Evolutionary conservation across 306 rosid species (phyloP).

Genomic region (Gastrolobium villosum): DNA sequence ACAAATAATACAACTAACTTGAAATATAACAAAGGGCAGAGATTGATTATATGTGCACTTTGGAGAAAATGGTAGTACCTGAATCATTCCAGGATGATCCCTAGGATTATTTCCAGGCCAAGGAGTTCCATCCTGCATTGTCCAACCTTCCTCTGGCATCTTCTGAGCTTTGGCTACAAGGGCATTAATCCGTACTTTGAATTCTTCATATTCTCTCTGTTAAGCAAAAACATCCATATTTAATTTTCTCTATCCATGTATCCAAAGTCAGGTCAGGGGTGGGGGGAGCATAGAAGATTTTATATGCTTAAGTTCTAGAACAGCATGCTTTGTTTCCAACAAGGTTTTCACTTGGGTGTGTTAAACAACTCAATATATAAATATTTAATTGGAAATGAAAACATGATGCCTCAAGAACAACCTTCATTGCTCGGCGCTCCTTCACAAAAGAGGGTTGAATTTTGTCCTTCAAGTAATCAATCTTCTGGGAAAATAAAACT

Average conservation of each 20-base stretch:
- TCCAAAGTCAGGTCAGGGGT: not conserved
- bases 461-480: slow-evolving; percentile 98
- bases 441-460: slow-evolving; percentile 97
- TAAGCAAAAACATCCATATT: slow-evolving; percentile 42
- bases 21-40: slow-evolving; percentile 11
- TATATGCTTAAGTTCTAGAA: not conserved
- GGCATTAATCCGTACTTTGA: slow-evolving; percentile 90
- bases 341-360: slow-evolving; percentile 1
- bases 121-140: slow-evolving; percentile 99
- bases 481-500: slow-evolving; percentile 93
- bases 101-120: slow-evolving; percentile 99
- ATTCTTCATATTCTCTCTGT: slow-evolving; percentile 99
- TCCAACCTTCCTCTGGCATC: slow-evolving; percentile 99
- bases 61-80: slow-evolving; percentile 61
- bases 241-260: slow-evolving; percentile 13
- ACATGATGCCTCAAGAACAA: slow-evolving; percentile 44
- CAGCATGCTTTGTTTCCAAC: not conserved
- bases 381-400: slow-evolving; percentile 26
- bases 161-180: slow-evolving; percentile 97
- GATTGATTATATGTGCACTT: slow-evolving; percentile 5
- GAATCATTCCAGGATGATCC: slow-evolving; percentile 99
- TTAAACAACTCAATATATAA: slow-evolving; percentile 4
- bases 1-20: slow-evolving; percentile 42
- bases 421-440: slow-evolving; percentile 99
- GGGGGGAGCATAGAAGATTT: slow-evolving; percentile 19